Evolutionary conservation across 345 rosid genomes (phyloP).

Genomic region (Eucalyptus melliodora): DNA sequence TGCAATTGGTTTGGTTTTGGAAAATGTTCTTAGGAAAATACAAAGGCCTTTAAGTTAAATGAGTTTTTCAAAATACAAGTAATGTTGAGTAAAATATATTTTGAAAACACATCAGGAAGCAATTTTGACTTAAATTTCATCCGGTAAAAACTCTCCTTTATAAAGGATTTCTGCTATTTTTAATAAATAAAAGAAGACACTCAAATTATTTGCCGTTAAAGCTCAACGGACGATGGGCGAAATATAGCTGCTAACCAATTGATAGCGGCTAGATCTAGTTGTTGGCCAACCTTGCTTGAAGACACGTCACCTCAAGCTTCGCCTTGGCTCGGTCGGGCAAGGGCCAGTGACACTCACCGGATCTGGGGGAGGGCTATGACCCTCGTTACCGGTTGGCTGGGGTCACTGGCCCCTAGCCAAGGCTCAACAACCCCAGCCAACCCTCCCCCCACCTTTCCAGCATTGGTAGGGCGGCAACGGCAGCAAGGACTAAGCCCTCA

Average conservation of each 20-base stretch:
- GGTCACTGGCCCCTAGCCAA: rapidly evolving
- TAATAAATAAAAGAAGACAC: too few species aligned
- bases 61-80: too few species aligned
- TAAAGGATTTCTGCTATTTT: not conserved
- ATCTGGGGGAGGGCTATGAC: rapidly evolving
- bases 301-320: rapidly evolving
- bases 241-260: not conserved
- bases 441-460: too few species aligned
- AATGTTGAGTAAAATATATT: too few species aligned
- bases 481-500: too few species aligned
- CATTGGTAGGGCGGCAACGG: rapidly evolving
- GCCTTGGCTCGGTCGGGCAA: rapidly evolving
- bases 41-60: not conserved
- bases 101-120: not conserved
- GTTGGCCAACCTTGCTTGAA: not conserved
- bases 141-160: rapidly evolving
- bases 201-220: not conserved
- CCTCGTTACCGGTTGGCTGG: rapidly evolving
- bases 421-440: rapidly evolving
- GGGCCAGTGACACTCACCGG: rapidly evolving
- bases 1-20: too few species aligned
- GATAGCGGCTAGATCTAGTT: not conserved
- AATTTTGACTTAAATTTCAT: too few species aligned
- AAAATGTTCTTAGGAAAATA: too few species aligned
- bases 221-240: rapidly evolving